Base-by-base conservation (phyloP, 768 basidiomycete species). In the Trametes villosa region DNA sequence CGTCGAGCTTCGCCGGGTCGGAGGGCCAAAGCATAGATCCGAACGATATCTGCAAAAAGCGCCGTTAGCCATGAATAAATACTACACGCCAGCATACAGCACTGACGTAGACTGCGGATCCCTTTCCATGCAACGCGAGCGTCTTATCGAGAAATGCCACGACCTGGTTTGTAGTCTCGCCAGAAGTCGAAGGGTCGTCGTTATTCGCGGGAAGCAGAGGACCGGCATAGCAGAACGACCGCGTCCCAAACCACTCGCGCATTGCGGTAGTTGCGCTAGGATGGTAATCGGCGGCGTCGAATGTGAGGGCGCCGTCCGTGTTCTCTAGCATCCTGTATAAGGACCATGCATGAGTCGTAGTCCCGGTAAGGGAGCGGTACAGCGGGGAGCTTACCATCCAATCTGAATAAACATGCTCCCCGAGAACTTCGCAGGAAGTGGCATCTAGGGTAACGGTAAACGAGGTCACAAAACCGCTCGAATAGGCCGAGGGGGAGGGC, bases 71-170 rank as follows among this genome's bases (percentile, higher is more conserved):
- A 27, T 13, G 8, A 24, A 13, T 8, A 4, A 2, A 13, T 8
- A 54, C 46, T 38, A 24, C 15, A 3, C 13, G 45, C 15, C 6
- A 26, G 27, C 13, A 13, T n/a, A 52, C 67, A 38, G n/a, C n/a
- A n/a, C n/a, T n/a, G 22, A 65, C 69, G 30, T 69, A 71, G 20
- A 71, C 31, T 15, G 66, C 13, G 4, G 68, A 67, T 18, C 57
- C 40, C 40, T 45, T 22, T 9, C 70, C 70, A 30, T 59, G 50
- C 17, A 15, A 30, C 29, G 60, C 36, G 4, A 66, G 34, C 5
- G 45, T 46, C 29, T 53, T 48, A 27, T 65, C 57, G 26, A 71
- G 30, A 51, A 67, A 65, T 2, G 41, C 47, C 12, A 53, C 47
- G 22, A 8, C 41, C 20, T 24, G 2, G 55, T 50, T 27, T 17